Evolutionary conservation across 148 eudicot genomes (phyloP).

Genomic region (Gaultheria prostrata): DNA sequence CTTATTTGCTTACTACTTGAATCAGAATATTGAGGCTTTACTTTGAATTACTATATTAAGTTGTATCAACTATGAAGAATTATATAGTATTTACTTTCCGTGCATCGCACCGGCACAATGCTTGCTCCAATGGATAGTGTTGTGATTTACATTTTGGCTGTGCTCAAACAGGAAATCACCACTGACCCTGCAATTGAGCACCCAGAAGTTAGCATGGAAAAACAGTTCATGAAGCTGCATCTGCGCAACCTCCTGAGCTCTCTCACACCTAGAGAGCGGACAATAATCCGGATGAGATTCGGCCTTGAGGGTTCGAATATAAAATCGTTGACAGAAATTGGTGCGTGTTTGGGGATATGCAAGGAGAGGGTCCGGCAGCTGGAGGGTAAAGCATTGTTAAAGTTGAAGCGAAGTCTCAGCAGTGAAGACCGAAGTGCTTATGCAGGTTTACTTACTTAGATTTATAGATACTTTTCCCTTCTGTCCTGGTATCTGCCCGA

Average conservation of each 20-base stretch:
- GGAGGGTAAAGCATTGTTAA: slow-evolving; percentile 72
- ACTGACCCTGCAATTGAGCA: slow-evolving; percentile 59
- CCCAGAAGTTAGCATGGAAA: slow-evolving; percentile 50
- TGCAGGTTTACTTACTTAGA: slow-evolving; percentile 53
- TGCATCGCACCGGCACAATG: background rate
- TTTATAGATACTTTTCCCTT: background rate
- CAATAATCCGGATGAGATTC: slow-evolving; percentile 58
- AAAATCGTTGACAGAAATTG: slow-evolving; percentile 68
- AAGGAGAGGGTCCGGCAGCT: slow-evolving; percentile 88
- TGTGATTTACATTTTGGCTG: background rate
- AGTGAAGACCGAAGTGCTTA: slow-evolving; percentile 66
- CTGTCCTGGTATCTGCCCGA: background rate
- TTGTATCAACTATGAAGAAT: background rate
- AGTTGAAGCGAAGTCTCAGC: slow-evolving; percentile 62
- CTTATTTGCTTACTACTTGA: background rate
- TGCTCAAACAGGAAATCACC: slow-evolving; percentile 60
- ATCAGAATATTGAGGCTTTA: background rate
- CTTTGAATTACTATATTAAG: background rate
- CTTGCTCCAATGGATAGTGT: background rate
- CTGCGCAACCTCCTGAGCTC: slow-evolving; percentile 53
- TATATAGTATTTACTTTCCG: background rate
- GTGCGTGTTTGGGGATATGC: slow-evolving; percentile 62
- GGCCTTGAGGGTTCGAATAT: slow-evolving; percentile 55
- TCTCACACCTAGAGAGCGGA: slow-evolving; percentile 58
- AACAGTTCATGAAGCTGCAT: slow-evolving; percentile 75